These are phyloP conservation scores for Pseudogymnoascus sp. DNA, from an alignment of 2,329 filamentous ascomycete genomes.

Conservation along the genomic window DNA sequence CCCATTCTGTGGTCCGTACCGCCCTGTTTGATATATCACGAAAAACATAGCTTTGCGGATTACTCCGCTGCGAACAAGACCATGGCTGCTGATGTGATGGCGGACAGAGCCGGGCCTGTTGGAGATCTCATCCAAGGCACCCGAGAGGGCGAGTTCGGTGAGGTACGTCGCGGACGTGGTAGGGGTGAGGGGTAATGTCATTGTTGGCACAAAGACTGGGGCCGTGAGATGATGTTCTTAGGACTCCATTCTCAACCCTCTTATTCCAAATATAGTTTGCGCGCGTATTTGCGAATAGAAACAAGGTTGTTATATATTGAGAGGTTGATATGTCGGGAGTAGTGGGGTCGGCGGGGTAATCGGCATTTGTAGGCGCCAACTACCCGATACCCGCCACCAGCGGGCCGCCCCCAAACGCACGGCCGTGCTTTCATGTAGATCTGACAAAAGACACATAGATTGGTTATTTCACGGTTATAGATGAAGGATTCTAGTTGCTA, in stretches of 20 bases:
- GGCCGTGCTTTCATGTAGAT: neutral
- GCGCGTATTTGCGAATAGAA: neutral
- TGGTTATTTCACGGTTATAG: neutral
- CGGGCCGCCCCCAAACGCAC: neutral
- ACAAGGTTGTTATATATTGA: neutral
- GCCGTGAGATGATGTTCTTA: neutral
- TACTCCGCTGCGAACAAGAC: neutral
- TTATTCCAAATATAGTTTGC: neutral
- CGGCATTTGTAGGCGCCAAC: conserved; percentile 1
- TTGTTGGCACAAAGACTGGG: neutral
- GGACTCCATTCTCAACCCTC: neutral
- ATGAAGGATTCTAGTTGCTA: neutral
- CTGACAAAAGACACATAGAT: neutral
- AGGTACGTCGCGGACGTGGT: neutral
- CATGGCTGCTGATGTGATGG: neutral
- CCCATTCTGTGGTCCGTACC: neutral
- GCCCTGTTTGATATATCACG: neutral
- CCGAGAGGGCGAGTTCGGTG: neutral
- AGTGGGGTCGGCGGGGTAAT: neutral
- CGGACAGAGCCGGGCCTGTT: neutral
- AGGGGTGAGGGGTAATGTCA: neutral
- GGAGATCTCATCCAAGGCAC: neutral
- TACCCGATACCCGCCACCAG: neutral
- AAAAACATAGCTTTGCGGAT: neutral
- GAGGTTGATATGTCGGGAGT: neutral